Base-by-base conservation (phyloP, 371 early-diverging fungal species). In the Rhizomucor miehei region DNA sequence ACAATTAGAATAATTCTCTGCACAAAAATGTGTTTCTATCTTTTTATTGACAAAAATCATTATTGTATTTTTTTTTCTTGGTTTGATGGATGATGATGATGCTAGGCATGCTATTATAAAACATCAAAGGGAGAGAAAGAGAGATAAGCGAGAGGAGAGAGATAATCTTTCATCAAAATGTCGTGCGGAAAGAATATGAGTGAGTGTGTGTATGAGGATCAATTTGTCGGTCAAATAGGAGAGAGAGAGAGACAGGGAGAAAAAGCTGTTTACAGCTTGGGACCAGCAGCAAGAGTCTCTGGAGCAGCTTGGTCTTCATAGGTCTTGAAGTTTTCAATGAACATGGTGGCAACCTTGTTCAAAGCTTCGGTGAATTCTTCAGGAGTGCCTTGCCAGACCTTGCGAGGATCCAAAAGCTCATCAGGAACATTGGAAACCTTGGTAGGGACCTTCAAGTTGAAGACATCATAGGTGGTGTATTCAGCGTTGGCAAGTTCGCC, bases 361-460 rank as follows among this genome's bases (percentile, higher is more conserved):
- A 90, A 69, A 11, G 92, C 89, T n/a, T 57, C 70, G 2, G 55
- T 57, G 74, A 80, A 95, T 54, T 86, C 84, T 14, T 73, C 77
- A 20, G 70, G 35, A 40, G 85, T 71, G 29, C 91, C 91, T 51
- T 73, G 59, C 98, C 98, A 97, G 46, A 92, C 85, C 67, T 80
- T 82, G 56, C 80, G 76, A 23, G 98, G 97, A 75, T 97, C 86
- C 51, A 98, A 75, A 34, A 98, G 81, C 57, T 91, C 89, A 35
- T 67, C 65, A 19, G 97, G 97, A 16, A 97, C 95, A 45, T 84
- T 84, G 20, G 89, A 51, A 62, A 82, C 66, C 56, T 73, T 54
- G 53, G 75, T 92, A 54, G 98, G 98, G 60, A 98, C 91, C 57
- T 79, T 63, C 41, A 97, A 82, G 66, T 88, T 86, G 67, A 97